Conservation (phyloP, 1,139 yeast genomes). For the Nakaseomyces kungkrabaensis region DNA sequence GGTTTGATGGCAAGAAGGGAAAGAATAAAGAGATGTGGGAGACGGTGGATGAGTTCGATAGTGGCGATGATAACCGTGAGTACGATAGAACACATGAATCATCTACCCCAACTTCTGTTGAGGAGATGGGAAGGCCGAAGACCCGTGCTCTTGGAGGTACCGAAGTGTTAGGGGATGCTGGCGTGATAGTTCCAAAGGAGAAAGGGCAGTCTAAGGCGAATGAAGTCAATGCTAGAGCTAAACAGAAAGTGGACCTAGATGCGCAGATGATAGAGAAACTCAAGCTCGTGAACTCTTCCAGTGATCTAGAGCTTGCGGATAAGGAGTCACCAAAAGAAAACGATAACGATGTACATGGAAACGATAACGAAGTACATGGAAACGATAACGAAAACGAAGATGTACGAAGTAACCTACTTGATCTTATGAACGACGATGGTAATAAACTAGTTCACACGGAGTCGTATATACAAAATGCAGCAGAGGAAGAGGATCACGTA, state of each 20-base stretch:
- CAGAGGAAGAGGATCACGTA: conserved; percentile 11
- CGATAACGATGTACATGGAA: not conserved
- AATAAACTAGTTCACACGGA: conserved; percentile 18
- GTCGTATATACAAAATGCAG: conserved; percentile 21
- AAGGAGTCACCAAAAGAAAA: not conserved
- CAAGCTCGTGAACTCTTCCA: not conserved
- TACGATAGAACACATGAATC: conserved; percentile 9
- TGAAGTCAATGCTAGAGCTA: not conserved
- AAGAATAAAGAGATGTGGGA: not conserved
- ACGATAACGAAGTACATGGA: not conserved
- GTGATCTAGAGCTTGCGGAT: not conserved
- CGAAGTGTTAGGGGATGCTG: not conserved
- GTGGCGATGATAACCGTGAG: not conserved
- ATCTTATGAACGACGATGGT: not conserved
- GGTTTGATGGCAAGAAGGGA: not conserved
- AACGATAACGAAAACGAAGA: not conserved
- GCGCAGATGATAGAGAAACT: not conserved
- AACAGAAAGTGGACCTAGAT: not conserved
- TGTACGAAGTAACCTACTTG: not conserved
- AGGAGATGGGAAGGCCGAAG: conserved; percentile 9
- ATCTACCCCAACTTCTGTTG: conserved; percentile 20
- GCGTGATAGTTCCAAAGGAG: not conserved
- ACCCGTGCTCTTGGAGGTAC: not conserved
- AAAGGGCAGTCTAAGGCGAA: not conserved
- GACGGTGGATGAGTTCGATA: not conserved